Evolutionary conservation across 1,284 basidiomycete genomes (phyloP).

Genomic region (Leccinum fuscescens): DNA sequence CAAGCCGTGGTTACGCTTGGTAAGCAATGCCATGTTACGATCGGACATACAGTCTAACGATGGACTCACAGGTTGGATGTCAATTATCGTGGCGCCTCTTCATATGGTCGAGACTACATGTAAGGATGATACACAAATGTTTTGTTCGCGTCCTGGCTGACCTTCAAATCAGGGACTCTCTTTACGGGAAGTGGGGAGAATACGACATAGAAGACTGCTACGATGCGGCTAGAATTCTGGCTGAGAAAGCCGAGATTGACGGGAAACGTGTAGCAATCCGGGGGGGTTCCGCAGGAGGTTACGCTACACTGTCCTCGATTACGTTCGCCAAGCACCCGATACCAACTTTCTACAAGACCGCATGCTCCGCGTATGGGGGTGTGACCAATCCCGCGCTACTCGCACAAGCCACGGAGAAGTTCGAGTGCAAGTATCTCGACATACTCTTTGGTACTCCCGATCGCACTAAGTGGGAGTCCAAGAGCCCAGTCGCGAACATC

Average conservation of each 20-base stretch:
- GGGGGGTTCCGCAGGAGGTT: conserved; percentile 60
- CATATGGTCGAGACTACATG: conserved; percentile 24
- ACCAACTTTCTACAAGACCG: conserved; percentile 17
- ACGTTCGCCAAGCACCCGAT: conserved; percentile 32
- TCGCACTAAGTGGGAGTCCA: conserved; percentile 3
- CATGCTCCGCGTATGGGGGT: conserved; percentile 48
- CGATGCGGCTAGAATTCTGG: conserved; percentile 9
- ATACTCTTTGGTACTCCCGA: conserved; percentile 50
- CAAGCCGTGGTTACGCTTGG: conserved; percentile 31
- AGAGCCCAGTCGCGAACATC: conserved; percentile 14
- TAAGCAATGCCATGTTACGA: background rate
- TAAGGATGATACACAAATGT: background rate
- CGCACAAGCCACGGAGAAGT: conserved; percentile 59
- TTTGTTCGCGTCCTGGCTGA: background rate
- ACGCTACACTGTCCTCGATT: conserved; percentile 52
- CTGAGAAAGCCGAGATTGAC: conserved; percentile 10
- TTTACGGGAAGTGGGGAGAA: conserved; percentile 19
- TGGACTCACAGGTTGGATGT: conserved; percentile 18
- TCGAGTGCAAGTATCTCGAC: conserved; percentile 51
- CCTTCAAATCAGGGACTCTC: conserved; percentile 9
- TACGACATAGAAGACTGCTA: conserved; percentile 20
- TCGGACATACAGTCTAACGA: background rate
- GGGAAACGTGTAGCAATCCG: conserved; percentile 54
- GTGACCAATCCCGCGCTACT: conserved; percentile 51
- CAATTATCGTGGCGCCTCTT: conserved; percentile 28